Percentiles rank a stretch among this genome's conserved stretches.
Evolutionary conservation across 2,329 filamentous ascomycete genomes (phyloP).

Genomic region (Botrytis tulipae): DNA sequence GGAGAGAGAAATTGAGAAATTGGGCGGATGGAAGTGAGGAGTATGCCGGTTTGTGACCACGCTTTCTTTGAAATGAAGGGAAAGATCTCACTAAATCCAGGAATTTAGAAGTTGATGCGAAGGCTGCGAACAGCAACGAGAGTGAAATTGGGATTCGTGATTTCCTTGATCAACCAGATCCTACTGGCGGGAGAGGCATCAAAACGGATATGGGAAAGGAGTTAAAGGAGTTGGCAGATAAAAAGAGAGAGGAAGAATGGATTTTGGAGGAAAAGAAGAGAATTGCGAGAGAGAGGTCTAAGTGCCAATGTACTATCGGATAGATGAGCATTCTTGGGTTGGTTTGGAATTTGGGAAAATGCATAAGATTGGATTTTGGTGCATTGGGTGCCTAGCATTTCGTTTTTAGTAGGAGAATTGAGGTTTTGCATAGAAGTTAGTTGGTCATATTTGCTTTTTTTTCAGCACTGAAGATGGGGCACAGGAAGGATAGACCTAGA

Average conservation of each 20-base stretch:
- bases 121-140: not conserved
- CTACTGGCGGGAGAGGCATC: slow-evolving; percentile 15
- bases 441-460: not conserved
- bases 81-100: not conserved
- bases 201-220: slow-evolving; percentile 8
- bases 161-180: not conserved
- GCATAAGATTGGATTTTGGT: not conserved
- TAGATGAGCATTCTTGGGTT: not conserved
- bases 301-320: not conserved
- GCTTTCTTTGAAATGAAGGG: not conserved
- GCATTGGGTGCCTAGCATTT: not conserved
- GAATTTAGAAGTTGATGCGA: slow-evolving; percentile 14
- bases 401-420: not conserved
- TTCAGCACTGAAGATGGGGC: not conserved
- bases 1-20: slow-evolving; percentile 66
- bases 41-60: slow-evolving; percentile 28
- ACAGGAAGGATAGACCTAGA: not conserved
- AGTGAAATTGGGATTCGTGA: not conserved
- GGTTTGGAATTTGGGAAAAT: not conserved
- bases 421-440: not conserved
- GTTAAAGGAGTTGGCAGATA: not conserved
- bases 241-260: slow-evolving; percentile 1
- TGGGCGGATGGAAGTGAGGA: slow-evolving; percentile 38
- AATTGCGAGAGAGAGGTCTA: not conserved
- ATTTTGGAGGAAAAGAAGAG: not conserved